Base-by-base conservation (phyloP, 257 asterid species). In the Capsicum rhomboideum region DNA sequence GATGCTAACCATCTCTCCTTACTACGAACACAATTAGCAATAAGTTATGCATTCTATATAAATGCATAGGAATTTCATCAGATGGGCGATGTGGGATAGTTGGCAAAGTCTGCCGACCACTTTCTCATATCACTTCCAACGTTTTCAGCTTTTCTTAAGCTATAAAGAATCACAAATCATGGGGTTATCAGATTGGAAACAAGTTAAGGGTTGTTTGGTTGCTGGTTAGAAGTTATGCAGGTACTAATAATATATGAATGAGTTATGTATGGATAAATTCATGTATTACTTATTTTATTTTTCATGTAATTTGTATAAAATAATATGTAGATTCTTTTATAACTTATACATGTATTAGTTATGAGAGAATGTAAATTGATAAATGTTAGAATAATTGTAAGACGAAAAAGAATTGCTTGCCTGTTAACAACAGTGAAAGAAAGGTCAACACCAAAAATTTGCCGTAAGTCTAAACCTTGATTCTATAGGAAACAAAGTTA, bases 11-110 rank as follows among this genome's bases (percentile, higher is more conserved):
- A 2, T 28, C 46, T 61, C 37, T 61, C 37, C 37, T 11, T 63
- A 12, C 6, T 66, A 66, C 23, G 2, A 66, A 66, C 74, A 28
- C 21, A 16, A 1, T 0, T 0, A 0, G 0, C 0, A 0, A 0
- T 1, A 7, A 0, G 6, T 64, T 28, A 6, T 16, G 21, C 46
- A 0, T 29, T 66, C 3, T 66, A 14, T 29, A 29, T 66, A 7
- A 29, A 66, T 16, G 7, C 3, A 3, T 3, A 66, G 0, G 46
- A 8, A 29, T 66, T 29, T 29, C 46, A 66, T 0, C 3, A 3
- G 3, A 66, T 1, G 6, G 12, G 0, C 42, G 74, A 66, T 66
- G 74, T 66, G 74, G 74, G 44, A 29, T 31, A 31, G 44, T 40
- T 29, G 37, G 6, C 69, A 26, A 1, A 16, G 4, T 21, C 2